phyloP scores from a whole-genome alignment of 2,329 filamentous ascomycete species.

The Coniochaeta sp. region DNA sequence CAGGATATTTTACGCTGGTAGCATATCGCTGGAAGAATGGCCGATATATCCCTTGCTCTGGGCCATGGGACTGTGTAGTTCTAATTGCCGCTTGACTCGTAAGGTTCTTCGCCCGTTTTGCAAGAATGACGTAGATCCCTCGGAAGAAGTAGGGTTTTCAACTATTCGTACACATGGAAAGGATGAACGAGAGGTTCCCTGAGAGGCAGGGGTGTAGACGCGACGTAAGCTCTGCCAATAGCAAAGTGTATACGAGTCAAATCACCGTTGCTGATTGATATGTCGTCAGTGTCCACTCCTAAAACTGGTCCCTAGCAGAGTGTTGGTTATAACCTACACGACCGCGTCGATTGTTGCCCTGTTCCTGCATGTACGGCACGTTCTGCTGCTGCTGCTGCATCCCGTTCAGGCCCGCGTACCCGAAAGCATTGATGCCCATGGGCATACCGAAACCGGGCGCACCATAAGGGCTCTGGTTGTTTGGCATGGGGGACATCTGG shows the following conservation, averaged over 20 bases:
- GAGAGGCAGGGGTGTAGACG: neutral
- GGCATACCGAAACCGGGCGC: constrained; percentile 40
- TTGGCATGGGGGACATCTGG: constrained; percentile 33
- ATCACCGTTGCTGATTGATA: neutral
- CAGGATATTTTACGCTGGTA: neutral
- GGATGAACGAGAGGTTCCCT: neutral
- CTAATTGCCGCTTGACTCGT: neutral
- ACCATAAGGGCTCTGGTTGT: constrained; percentile 35
- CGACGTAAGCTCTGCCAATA: neutral
- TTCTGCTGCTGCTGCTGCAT: constrained; percentile 39
- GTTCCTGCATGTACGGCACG: constrained; percentile 48
- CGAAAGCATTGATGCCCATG: constrained; percentile 36
- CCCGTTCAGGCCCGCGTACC: constrained; percentile 34
- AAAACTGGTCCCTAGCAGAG: constrained; percentile 19
- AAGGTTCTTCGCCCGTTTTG: neutral
- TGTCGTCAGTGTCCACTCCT: neutral
- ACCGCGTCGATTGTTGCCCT: constrained; percentile 47
- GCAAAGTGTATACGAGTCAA: neutral
- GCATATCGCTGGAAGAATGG: neutral
- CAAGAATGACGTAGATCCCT: neutral
- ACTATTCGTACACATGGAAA: neutral
- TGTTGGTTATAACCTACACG: constrained; percentile 42
- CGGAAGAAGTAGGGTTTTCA: neutral
- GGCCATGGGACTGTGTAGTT: neutral
- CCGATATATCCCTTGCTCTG: neutral